Evolutionary conservation across 202 grass and related monocot genomes (phyloP), one percentile per base, ranked within the genome.

Genomic region (Panicum hallii): DNA sequence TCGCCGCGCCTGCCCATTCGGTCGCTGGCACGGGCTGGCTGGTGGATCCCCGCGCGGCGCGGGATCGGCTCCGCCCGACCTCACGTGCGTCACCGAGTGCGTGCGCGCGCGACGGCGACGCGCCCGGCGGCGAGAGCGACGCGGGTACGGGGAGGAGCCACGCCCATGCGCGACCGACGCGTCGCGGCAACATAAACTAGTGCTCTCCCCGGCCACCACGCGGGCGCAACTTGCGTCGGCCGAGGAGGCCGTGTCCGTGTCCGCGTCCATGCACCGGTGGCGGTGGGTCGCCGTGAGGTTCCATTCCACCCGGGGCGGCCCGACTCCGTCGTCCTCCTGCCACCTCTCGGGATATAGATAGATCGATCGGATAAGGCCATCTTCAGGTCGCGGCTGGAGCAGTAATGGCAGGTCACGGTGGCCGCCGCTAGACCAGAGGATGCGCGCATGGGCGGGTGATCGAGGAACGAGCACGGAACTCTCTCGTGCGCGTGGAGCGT

Each of bases 11-110:
- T 36, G 47, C 26, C 36, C 84, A 53, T 14, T 67, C 32, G 20
- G 53, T 11, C 17, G 26, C 26, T 26, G 26, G 0, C 26, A 26
- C 26, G 6, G 53, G 53, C 16, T 19, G 47, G 12, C 11, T 4
- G 56, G 4, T 16, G 1, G 8, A 9, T 14, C 58, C 16, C 43
- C 30, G 47, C 47, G 47, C 20, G 50, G 42, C 42, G 58, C 23
- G 15, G 41, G 62, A 5, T 79, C 49, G 49, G 13, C 32, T 32
- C 32, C 32, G 23, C 38, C 19, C 36, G 45, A 4, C 8, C 55
- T 58, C 81, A 79, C 87, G 81, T 75, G 76, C 77, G 71, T 84
- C 80, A 74, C 75, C 68, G 50, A 50, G 63, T 82, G 86, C 86
- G 86, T 69, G 85, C 70, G 78, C 60, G 74, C 9, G 70, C 36